phyloP scores from a whole-genome alignment of 345 rosid species.

The Arabidopsis suecica region DNA sequence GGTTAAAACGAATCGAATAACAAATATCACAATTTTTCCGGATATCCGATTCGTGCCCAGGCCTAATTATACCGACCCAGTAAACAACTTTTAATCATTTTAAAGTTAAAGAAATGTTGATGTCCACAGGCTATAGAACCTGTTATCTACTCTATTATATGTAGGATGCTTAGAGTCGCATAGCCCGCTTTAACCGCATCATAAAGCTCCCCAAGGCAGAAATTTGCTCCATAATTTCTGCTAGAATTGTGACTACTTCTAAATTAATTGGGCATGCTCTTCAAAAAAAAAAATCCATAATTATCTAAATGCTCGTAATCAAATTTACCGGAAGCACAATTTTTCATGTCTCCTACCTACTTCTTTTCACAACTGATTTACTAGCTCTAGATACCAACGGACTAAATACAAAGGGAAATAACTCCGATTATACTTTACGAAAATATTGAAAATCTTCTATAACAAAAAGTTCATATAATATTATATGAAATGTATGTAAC shows the following conservation, averaged over 20 bases:
- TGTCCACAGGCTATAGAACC: too few relatives aligned
- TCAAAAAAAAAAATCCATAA: background rate
- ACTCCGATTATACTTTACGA: background rate
- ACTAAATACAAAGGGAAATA: background rate
- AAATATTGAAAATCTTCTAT: background rate
- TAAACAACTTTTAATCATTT: background rate
- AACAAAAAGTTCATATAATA: background rate
- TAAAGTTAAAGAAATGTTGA: too few relatives aligned
- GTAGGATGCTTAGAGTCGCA: too few relatives aligned
- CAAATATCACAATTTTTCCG: too few relatives aligned
- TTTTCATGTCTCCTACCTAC: slow-evolving; percentile 2
- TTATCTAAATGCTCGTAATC: background rate
- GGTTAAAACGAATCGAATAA: too few relatives aligned
- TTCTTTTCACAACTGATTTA: background rate
- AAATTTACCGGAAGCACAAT: background rate
- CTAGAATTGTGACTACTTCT: background rate
- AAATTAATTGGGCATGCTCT: background rate
- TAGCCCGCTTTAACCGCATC: slow-evolving; percentile 17
- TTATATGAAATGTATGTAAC: background rate
- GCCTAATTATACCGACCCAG: background rate
- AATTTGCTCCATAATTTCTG: slow-evolving; percentile 16
- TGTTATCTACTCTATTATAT: too few relatives aligned
- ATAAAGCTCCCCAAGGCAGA: slow-evolving; percentile 17
- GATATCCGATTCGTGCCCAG: too few relatives aligned
- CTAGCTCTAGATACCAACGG: background rate